Evolutionary conservation across 805 yeast genomes (phyloP).

Genomic region (Yarrowia yakushimensis): DNA sequence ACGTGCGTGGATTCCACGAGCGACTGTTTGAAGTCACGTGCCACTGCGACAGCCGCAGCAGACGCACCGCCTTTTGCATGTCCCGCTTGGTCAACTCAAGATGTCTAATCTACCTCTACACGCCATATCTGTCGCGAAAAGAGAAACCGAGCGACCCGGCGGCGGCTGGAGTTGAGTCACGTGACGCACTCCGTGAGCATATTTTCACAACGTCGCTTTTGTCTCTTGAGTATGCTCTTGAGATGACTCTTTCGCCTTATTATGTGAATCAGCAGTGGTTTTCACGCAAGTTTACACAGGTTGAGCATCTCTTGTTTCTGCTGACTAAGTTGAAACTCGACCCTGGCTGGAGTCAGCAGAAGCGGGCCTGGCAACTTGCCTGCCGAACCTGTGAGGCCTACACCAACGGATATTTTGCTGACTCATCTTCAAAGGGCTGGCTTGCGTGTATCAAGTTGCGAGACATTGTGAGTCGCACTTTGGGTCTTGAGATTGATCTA

Average conservation of each 20-base stretch:
- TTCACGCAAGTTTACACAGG: conserved; percentile 3
- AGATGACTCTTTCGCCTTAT: conserved; percentile 7
- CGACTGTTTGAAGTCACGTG: neutral
- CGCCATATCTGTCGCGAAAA: conserved; percentile 4
- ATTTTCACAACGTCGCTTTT: neutral
- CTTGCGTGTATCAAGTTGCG: conserved; percentile 18
- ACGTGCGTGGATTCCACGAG: conserved; percentile 10
- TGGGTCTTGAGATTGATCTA: neutral
- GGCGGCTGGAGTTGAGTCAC: neutral
- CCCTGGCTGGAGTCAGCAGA: neutral
- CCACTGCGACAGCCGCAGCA: neutral
- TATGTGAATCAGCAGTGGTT: conserved; percentile 20
- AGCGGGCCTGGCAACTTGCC: conserved; percentile 20
- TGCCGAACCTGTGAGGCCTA: conserved; percentile 19
- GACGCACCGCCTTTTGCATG: conserved; percentile 14
- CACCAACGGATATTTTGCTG: conserved; percentile 21
- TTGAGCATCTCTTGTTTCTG: neutral
- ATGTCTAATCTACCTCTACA: conserved; percentile 16
- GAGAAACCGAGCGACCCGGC: neutral
- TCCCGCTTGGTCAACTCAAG: conserved; percentile 16
- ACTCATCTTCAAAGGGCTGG: conserved; percentile 19
- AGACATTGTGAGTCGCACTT: conserved; percentile 10
- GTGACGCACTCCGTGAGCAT: conserved; percentile 3
- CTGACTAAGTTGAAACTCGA: conserved; percentile 17
- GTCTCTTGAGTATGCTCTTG: conserved; percentile 11